phyloP scores from a whole-genome alignment of 768 basidiomycete species.

The Mycena maculata region DNA sequence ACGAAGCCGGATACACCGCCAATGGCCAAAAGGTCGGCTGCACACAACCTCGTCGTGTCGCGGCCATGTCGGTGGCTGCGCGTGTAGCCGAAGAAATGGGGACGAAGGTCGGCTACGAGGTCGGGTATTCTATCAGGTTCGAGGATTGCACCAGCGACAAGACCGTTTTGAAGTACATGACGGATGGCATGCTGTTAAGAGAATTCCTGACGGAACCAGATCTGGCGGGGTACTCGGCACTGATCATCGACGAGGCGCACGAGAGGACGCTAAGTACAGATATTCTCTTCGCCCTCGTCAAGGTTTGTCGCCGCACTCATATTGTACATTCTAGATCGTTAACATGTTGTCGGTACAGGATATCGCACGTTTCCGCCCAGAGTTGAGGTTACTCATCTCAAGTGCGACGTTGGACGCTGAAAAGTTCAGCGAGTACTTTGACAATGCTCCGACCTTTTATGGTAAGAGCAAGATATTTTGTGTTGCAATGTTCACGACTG shows the following conservation, averaged over 20 bases:
- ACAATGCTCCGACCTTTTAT: conserved; percentile 94
- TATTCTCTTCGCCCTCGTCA: conserved; percentile 97
- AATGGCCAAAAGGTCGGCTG: conserved; percentile 92
- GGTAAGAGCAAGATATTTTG: conserved; percentile 58
- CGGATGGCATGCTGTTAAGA: conserved; percentile 97
- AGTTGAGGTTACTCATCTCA: conserved; percentile 92
- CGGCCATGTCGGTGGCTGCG: conserved; percentile 99
- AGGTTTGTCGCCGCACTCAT: conserved; percentile 71
- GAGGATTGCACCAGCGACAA: conserved; percentile 99
- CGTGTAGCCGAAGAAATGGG: conserved; percentile 99
- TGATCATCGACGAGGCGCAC: conserved; percentile 99
- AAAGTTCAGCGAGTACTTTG: conserved; percentile 98
- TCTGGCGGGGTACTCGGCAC: conserved; percentile 91
- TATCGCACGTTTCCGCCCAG: conserved; percentile 95
- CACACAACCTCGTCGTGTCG: conserved; percentile 98
- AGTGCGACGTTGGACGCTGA: conserved; percentile 98
- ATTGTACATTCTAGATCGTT: conserved; percentile 41
- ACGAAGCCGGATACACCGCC: conserved; percentile 95
- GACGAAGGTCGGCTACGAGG: conserved; percentile 95
- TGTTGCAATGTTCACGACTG: conserved; percentile 5
- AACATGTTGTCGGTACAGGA: conserved; percentile 65
- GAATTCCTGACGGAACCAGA: conserved; percentile 99
- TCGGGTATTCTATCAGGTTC: conserved; percentile 99
- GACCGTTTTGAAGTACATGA: conserved; percentile 99
- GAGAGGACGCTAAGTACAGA: conserved; percentile 98